A percentile compares a stretch with the other conserved stretches of the same genome.
phyloP scores from a whole-genome alignment of 2,329 filamentous ascomycete species.

The Anthostomella pinea region DNA sequence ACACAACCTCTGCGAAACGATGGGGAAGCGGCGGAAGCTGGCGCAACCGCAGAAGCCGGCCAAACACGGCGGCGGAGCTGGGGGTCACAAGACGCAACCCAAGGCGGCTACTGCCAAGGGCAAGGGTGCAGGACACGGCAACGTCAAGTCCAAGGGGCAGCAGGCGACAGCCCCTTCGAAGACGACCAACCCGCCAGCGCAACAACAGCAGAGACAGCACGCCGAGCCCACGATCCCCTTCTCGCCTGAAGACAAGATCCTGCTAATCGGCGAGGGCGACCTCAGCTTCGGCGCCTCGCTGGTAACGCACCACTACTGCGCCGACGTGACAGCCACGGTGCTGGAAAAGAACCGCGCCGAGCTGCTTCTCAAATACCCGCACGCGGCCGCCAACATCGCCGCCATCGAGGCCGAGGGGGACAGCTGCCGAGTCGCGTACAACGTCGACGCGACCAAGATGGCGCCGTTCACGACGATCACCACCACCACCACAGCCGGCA shows the following conservation, averaged over 20 bases:
- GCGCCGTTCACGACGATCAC: conserved; percentile 45
- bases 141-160: conserved; percentile 1
- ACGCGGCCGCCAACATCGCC: conserved; percentile 58
- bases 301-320: conserved; percentile 62
- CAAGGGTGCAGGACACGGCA: too few species aligned
- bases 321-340: conserved; percentile 66
- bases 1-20: conserved; percentile 33
- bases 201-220: conserved; percentile 27
- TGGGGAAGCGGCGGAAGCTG: conserved; percentile 41
- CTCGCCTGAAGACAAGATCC: conserved; percentile 61
- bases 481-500: conserved; percentile 5
- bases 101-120: too few species aligned
- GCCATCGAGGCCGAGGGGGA: conserved; percentile 44
- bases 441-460: conserved; percentile 66
- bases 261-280: conserved; percentile 78
- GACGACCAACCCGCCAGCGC: conserved; percentile 9
- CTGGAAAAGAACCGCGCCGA: conserved; percentile 56
- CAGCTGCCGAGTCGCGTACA: conserved; percentile 50
- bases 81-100: conserved; percentile 4
- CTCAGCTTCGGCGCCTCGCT: conserved; percentile 73
- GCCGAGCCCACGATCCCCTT: conserved; percentile 64
- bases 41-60: conserved; percentile 19
- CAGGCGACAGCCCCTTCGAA: not conserved
- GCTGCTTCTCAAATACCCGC: conserved; percentile 72
- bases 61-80: conserved; percentile 4